Evolutionary conservation across 2,329 filamentous ascomycete genomes (phyloP), one percentile per base, ranked within the genome.

Genomic region (Exophiala sp.): DNA sequence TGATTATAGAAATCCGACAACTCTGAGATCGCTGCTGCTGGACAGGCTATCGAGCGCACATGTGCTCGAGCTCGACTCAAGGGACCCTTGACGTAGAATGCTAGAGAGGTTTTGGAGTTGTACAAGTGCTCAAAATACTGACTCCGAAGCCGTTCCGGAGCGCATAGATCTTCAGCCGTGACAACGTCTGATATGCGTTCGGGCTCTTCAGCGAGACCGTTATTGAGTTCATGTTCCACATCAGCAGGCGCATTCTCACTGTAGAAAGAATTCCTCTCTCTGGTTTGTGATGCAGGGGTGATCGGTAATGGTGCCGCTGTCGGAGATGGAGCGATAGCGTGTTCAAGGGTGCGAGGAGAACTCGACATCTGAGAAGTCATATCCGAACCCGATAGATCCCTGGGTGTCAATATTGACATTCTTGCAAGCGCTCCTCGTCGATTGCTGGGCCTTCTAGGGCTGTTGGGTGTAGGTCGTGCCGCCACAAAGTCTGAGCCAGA

Each of bases 1-100:
- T 72, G 66, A 23, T 67, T 62, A 45, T 73, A 73, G 47, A 66
- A 71, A 6, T 62, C 62, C 37, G 64, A 56, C 3, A 73, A 59
- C 6, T 66, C 63, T 1, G 48, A 38, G 18, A 63, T 55, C 1
- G 57, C 61, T 39, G 52, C 58, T 4, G 58, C 40, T 10, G 60
- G 56, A 21, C 60, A 53, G 27, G 52, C 63, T 9, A 60, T 50
- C 8, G 61, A 58, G 48, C 68, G 65, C 24, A 70, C 68, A 43
- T 66, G 64, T 32, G 63, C 67, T 24, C 73, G 68, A 22, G 69
- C 72, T 22, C 73, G 69, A 11, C 72, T 66, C 43, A 75, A 60
- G 13, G 73, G 72, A 3, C 73, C 73, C 62, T 76, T 76, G 29
- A 72, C 72, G 59, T 75, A 76, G 57, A 75, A 76, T 46, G 73